Evolutionary conservation across 805 yeast species (phyloP), one percentile per base, ranked within the genome.

Genomic region (Lipomyces sp.): DNA sequence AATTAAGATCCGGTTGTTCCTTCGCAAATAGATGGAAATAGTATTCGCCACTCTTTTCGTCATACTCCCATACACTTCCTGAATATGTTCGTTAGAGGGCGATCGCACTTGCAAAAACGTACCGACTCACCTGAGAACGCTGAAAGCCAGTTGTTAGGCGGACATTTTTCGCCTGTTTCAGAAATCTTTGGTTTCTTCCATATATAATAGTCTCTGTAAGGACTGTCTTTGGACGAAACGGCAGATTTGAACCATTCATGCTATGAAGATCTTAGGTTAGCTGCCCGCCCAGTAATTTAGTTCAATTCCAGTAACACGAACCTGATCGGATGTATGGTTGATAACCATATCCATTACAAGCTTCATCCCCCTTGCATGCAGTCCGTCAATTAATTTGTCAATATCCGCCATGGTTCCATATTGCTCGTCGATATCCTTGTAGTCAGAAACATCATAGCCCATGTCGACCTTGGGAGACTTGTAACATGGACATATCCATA

Each of bases 381-480:
- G 73, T 67, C 80, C 85, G n/a, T 77, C 75, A 67, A 85, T 81
- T 74, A 86, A 79, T 39, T 73, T 69, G 70, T 83, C 84, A 30
- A 51, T 51, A 4, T 51, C 54, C 11, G 30, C 11, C 54, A 51
- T 29, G 4, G 54, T 51, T 10, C 54, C 54, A 29, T 51, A 51
- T 32, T 51, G 30, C n/a, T 15, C 82, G 74, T 85, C 82, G 53
- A 86, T 81, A 32, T 77, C 80, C 74, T 83, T 81, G 76, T 86
- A 86, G 75, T 86, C 82, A 18, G 84, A 76, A 70, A 86, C 84
- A 70, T 86, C 89, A 73, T 85, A 86, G 2, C 89, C 89, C 88
- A 85, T 85, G 73, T 86, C 88, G 60, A 83, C 84, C 73, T 83
- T 86, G 6, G 88, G 88, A 1, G 87, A 83, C 69, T 83, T 86